These are phyloP conservation scores for Clathrus columnatus DNA, from an alignment of 768 basidiomycete genomes.

Conservation along the genomic window DNA sequence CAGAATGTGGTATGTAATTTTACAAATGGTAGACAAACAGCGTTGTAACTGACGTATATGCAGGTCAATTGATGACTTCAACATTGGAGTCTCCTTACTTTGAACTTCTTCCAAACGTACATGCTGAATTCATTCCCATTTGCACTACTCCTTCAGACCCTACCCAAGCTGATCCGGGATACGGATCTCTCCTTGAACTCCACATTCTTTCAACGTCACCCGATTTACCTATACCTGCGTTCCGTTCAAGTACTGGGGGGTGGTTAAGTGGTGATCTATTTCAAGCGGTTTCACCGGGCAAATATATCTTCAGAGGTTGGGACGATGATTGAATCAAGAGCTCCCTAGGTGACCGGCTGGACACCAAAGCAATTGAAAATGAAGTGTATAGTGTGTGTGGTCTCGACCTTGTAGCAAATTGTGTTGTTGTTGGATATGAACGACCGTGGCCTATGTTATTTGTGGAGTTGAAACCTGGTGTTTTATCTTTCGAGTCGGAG, in stretches of 20 bases:
- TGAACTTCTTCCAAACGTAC: conserved; percentile 1
- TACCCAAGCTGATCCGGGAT: conserved; percentile 38
- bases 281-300: conserved; percentile 18
- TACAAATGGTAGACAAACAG: conserved; percentile 17
- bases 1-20: conserved; percentile 70
- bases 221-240: conserved; percentile 1
- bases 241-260: conserved; percentile 1
- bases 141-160: conserved; percentile 37
- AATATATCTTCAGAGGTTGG: conserved; percentile 20
- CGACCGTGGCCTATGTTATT: conserved; percentile 22
- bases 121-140: conserved; percentile 3
- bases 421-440: conserved; percentile 26
- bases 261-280: conserved; percentile 18
- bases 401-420: conserved; percentile 22
- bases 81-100: neutral
- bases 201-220: conserved; percentile 45
- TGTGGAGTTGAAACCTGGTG: conserved; percentile 16
- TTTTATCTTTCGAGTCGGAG: no score
- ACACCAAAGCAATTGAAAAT: conserved; percentile 28
- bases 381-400: conserved; percentile 21
- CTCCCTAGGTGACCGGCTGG: conserved; percentile 16
- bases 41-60: neutral
- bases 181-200: conserved; percentile 56
- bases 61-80: conserved; percentile 6
- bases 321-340: conserved; percentile 23